Evolutionary conservation across 495 filamentous ascomycete species (phyloP).

Genomic region (Trichoderma parareesei): DNA sequence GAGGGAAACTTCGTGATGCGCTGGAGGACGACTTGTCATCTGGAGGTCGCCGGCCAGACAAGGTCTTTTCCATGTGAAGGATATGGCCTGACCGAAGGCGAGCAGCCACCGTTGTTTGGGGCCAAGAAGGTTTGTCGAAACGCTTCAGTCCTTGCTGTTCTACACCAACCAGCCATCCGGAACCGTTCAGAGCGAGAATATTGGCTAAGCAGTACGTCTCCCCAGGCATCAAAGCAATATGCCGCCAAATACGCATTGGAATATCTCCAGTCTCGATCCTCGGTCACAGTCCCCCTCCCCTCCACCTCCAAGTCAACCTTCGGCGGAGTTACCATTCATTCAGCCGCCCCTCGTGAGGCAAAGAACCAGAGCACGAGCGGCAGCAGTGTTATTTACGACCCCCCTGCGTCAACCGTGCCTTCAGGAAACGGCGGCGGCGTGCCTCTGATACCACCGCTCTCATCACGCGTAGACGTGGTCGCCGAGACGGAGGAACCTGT

Average conservation of each 20-base stretch:
- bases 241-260: slow-evolving; percentile 35
- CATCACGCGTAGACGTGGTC: neutral
- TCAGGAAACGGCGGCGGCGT: neutral
- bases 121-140: slow-evolving; percentile 11
- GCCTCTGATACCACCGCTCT: neutral
- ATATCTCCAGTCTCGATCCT: slow-evolving; percentile 22
- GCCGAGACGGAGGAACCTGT: neutral
- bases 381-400: neutral
- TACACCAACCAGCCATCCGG: neutral
- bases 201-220: neutral
- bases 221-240: slow-evolving; percentile 27
- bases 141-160: neutral
- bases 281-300: neutral
- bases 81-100: slow-evolving; percentile 16
- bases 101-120: slow-evolving; percentile 18
- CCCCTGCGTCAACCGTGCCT: neutral
- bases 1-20: neutral
- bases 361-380: neutral
- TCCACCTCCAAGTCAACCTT: neutral
- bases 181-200: neutral
- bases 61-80: neutral
- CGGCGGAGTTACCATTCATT: neutral
- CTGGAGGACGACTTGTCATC: neutral
- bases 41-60: neutral
- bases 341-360: neutral